Percentiles rank a stretch among this genome's conserved stretches.
Evolutionary conservation across 441 rosid genomes (phyloP).

Genomic region (Flueggea neowawraea): DNA sequence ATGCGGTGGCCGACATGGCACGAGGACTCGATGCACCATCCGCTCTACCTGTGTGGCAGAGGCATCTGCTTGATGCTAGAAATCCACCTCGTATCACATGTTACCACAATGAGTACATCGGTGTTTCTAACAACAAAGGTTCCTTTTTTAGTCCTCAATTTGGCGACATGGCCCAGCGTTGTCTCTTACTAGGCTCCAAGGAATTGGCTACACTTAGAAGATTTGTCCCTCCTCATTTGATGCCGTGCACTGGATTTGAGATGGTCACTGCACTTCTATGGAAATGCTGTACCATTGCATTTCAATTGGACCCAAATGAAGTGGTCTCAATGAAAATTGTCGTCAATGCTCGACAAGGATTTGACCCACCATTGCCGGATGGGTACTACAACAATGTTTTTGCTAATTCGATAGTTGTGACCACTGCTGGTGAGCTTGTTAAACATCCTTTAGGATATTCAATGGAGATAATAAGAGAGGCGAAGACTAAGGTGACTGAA

Average conservation of each 20-base stretch:
- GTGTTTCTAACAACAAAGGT: neutral
- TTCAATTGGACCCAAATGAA: constrained; percentile 27
- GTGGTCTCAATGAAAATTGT: constrained; percentile 27
- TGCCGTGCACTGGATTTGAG: constrained; percentile 25
- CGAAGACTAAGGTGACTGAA: constrained; percentile 22
- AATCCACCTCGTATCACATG: constrained; percentile 11
- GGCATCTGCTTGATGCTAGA: constrained; percentile 12
- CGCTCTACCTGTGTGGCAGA: constrained; percentile 17
- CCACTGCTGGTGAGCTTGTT: constrained; percentile 19
- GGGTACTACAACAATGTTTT: too few species aligned
- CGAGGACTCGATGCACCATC: constrained; percentile 6
- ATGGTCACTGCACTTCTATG: constrained; percentile 43
- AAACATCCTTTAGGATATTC: constrained; percentile 26
- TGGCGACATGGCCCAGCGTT: constrained; percentile 20
- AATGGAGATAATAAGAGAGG: constrained; percentile 27
- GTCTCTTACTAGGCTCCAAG: constrained; percentile 30
- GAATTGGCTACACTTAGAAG: constrained; percentile 29
- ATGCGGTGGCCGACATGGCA: constrained; percentile 15
- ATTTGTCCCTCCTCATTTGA: constrained; percentile 19
- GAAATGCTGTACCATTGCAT: constrained; percentile 44
- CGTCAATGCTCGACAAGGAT: constrained; percentile 33
- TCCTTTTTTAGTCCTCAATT: neutral
- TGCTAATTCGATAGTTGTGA: constrained; percentile 19
- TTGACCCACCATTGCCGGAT: constrained; percentile 41
- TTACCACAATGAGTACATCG: constrained; percentile 9